phyloP scores from a whole-genome alignment of 164 flowering plant genomes.

The Chloranthus sessilifolius region DNA sequence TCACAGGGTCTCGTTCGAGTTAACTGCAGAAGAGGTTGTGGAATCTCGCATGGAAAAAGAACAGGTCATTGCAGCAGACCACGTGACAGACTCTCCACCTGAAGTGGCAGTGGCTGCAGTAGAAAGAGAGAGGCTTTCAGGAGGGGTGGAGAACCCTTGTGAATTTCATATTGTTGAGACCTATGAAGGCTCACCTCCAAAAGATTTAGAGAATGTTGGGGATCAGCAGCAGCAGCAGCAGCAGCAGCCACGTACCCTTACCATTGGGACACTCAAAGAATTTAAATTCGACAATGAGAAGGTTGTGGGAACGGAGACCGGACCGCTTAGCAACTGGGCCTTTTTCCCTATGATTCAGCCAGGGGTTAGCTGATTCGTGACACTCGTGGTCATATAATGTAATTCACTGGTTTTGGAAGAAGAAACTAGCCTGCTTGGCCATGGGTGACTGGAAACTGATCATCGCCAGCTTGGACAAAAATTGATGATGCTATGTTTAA shows the following conservation, averaged over 20 bases:
- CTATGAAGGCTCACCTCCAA: conserved; percentile 14
- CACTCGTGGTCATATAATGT: not conserved
- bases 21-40: conserved; percentile 51
- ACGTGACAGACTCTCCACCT: conserved; percentile 19
- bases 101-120: conserved; percentile 7
- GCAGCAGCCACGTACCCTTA: conserved; percentile 34
- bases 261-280: conserved; percentile 55
- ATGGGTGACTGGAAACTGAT: too few species aligned
- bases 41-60: conserved; percentile 51
- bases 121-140: conserved; percentile 19
- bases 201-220: conserved; percentile 13
- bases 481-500: too few species aligned
- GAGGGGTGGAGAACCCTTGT: conserved; percentile 11
- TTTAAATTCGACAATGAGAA: conserved; percentile 80
- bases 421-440: too few species aligned
- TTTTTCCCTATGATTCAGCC: conserved; percentile 79
- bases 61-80: conserved; percentile 15
- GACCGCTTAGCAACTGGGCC: conserved; percentile 47
- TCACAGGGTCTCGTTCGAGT: conserved; percentile 79
- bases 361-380: conserved; percentile 48
- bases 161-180: conserved; percentile 16
- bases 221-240: conserved; percentile 22
- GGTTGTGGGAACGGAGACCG: conserved; percentile 41
- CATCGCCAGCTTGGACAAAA: too few species aligned
- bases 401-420: too few species aligned